Base-by-base conservation (phyloP, 768 basidiomycete species). In the Kwoniella newhampshirensis region DNA sequence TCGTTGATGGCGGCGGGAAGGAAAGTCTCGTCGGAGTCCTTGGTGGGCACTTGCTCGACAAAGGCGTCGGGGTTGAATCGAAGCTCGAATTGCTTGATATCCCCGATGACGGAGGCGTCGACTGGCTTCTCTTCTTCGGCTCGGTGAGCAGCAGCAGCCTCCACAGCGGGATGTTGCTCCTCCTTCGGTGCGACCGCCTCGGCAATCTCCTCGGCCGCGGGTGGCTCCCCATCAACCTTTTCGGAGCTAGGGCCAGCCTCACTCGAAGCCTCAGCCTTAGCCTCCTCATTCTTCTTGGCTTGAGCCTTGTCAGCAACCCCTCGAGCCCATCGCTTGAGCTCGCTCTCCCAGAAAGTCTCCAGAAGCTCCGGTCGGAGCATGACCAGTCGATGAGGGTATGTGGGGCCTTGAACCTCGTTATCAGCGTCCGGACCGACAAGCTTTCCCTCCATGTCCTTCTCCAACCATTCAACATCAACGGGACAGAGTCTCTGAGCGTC, bases 41-140 rank as follows among this genome's bases (percentile, higher is more conserved):
- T 70, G 21, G 62, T 21, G 3, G 57, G 53, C 6, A 75, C 66
- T 35, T 68, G 70, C 39, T 77, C 74, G 51, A 80, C 77, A 54
- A 79, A 80, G 6, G 79, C 79, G 57, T 80, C 79, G 2, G 79
- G 76, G 70, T 80, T 78, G 76, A 79, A 79, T 21, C 62, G 51
- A 30, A 79, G 70, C 28, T 73, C 68, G 64, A 80, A 80, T 42
- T 77, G 67, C 57, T 68, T 63, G 56, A 71, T 59, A 32, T 66
- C 62, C 20, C 36, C 59, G 23, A 65, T 48, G 32, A 64, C 46
- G 7, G 59, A 58, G 36, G 76, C 65, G 65, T 77, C 71, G 54
- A 79, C 63, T 4, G 77, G 74, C 44, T 72, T 70, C 41, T 67
- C 66, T 13, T 56, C 65, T 39, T 67, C 63, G 21, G 60, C 62